Conservation (phyloP, 2,329 filamentous ascomycete genomes). For the Colletotrichum lentis region DNA sequence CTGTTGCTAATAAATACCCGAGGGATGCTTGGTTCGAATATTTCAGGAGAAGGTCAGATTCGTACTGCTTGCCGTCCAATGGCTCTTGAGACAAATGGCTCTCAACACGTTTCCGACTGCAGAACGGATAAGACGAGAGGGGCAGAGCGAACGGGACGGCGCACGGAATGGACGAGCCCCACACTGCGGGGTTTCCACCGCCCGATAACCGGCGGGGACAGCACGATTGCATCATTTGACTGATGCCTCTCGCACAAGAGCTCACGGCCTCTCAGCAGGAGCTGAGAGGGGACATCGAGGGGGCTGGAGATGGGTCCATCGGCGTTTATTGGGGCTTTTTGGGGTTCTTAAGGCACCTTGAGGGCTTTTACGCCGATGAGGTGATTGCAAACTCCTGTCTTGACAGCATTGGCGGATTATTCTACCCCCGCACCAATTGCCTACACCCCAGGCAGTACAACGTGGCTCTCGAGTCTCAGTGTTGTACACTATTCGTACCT, state of each 20-base stretch:
- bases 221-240: slow-evolving; percentile 30
- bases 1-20: slow-evolving; percentile 7
- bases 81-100: slow-evolving; percentile 12
- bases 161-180: slow-evolving; percentile 31
- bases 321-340: background rate
- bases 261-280: background rate
- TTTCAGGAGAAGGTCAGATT: slow-evolving; percentile 1
- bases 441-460: background rate
- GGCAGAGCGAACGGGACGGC: slow-evolving; percentile 23
- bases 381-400: slow-evolving; percentile 10
- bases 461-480: background rate
- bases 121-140: slow-evolving; percentile 35
- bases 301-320: background rate
- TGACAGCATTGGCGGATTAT: slow-evolving; percentile 15
- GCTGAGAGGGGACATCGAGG: background rate
- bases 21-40: slow-evolving; percentile 9
- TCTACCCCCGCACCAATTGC: slow-evolving; percentile 4
- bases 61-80: slow-evolving; percentile 10
- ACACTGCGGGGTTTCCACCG: slow-evolving; percentile 32
- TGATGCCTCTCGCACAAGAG: background rate
- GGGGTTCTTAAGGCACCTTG: background rate
- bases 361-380: slow-evolving; percentile 11
- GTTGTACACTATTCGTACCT: background rate
- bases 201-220: slow-evolving; percentile 34
- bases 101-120: slow-evolving; percentile 32